Conservation (phyloP, 2,329 filamentous ascomycete species). For the Boeremia lycopersici region DNA sequence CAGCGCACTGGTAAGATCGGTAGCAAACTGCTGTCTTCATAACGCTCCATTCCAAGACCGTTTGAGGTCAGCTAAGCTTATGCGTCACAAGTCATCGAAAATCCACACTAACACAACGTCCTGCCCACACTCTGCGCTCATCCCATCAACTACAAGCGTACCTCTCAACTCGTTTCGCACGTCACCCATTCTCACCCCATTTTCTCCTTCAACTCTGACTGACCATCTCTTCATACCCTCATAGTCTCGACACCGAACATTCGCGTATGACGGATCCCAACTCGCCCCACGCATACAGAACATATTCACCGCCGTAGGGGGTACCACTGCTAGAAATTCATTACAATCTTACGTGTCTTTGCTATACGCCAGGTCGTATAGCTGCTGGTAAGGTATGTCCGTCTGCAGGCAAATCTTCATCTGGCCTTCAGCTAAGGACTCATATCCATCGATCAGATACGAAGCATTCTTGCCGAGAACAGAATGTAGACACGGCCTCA, state of each 20-base stretch:
- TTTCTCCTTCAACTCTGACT: constrained; percentile 17
- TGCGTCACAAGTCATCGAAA: not conserved
- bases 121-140: not conserved
- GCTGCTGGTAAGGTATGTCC: not conserved
- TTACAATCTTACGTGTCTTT: not conserved
- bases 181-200: constrained; percentile 18
- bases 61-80: not conserved
- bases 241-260: not conserved
- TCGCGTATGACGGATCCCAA: constrained; percentile 6
- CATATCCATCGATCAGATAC: not conserved
- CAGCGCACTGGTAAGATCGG: too few relatives aligned
- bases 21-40: too few relatives aligned
- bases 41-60: too few relatives aligned
- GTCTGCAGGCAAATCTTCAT: not conserved
- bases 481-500: constrained; percentile 16
- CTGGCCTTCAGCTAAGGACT: not conserved
- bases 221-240: constrained; percentile 1
- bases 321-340: not conserved
- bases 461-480: not conserved
- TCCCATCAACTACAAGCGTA: not conserved
- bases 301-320: not conserved
- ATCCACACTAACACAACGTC: constrained; percentile 20
- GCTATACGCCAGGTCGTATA: not conserved
- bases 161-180: constrained; percentile 19
- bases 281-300: not conserved